Base-by-base conservation (phyloP, 2,329 filamentous ascomycete species). In the Xylariaceae sp. region DNA sequence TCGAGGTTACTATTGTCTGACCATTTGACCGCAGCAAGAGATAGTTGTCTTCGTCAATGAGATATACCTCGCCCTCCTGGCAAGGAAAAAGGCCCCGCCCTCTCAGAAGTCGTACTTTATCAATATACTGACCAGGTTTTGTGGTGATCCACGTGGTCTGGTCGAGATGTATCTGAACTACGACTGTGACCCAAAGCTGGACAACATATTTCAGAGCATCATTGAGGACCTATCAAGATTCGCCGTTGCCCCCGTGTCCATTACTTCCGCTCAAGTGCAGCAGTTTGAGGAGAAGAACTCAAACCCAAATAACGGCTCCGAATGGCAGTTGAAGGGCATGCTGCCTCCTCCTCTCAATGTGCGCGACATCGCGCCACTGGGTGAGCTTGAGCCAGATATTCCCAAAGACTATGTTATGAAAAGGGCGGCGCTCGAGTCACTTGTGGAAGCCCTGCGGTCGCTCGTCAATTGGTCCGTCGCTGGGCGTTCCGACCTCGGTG, bases 101-200 rank as follows among this genome's bases (percentile, higher is more conserved):
- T 88, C 88, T 39, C 92, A 98, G 55, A 98, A 96, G 60, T 75
- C 92, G 35, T 88, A 90, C 53, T 92, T 96, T 46, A 76, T 98
- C 58, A 80, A 78, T 39, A 77, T 98, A 17, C 70, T 98, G 33
- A 83, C 86, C 49, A 75, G 90, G 38, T 69, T 98, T 30, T 89
- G 83, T 38, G 79, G 77, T 12, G 92, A 98, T 55, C 86, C 90
- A 2, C 75, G 86, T 45, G 89, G 87, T 0, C 59, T 98, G 31
- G 92, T 98, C 12, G 92, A 98, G 59, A 82, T 89, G 11, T 98
- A 98, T 59, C 74, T 98, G 42, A 98, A 98, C 59, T 98, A 98
- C 54, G 92, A 98, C 57, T 98, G 92, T 61, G 93, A 96, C 52
- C 75, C 90, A 39, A 88, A 87, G 25, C 76, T 96, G 39, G 90